phyloP scores from a whole-genome alignment of 441 rosid species.

The Croton laevigatus region DNA sequence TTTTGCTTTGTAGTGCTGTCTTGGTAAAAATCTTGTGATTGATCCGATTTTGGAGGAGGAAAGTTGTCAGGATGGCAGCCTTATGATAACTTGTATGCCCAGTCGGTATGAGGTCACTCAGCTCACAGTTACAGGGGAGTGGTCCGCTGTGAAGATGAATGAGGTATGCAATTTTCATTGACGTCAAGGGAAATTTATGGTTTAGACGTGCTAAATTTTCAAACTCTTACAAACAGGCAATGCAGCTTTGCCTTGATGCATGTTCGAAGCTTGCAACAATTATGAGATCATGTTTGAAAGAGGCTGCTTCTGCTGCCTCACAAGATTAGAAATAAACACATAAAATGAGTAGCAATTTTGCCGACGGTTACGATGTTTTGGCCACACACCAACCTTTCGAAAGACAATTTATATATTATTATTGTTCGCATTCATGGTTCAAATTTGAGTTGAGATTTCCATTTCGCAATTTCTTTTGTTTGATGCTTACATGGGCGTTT shows the following conservation, averaged over 20 bases:
- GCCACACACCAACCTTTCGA: neutral
- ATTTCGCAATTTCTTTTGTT: no score
- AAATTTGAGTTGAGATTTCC: no score
- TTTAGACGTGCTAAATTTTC: constrained; percentile 3
- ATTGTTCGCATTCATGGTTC: no score
- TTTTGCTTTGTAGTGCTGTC: constrained; percentile 49
- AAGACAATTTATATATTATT: no score
- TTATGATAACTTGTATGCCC: constrained; percentile 74
- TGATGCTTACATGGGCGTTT: no score
- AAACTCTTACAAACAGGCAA: constrained; percentile 46
- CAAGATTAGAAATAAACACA: constrained; percentile 34
- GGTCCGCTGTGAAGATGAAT: constrained; percentile 63
- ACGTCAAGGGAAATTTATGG: no score
- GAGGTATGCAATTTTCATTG: constrained; percentile 41
- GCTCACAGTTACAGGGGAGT: constrained; percentile 69
- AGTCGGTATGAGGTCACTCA: constrained; percentile 76
- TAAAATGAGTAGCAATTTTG: neutral
- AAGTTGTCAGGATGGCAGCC: constrained; percentile 72
- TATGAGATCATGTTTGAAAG: constrained; percentile 73
- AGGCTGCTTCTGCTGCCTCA: constrained; percentile 49
- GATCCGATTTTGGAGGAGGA: constrained; percentile 76
- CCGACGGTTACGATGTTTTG: neutral
- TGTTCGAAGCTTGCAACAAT: constrained; percentile 66
- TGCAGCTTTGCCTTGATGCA: constrained; percentile 80
- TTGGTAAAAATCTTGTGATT: constrained; percentile 62